Evolutionary conservation across 306 rosid species (phyloP), one percentile per base, ranked within the genome.

Genomic region (Pyrus pyrifolia): DNA sequence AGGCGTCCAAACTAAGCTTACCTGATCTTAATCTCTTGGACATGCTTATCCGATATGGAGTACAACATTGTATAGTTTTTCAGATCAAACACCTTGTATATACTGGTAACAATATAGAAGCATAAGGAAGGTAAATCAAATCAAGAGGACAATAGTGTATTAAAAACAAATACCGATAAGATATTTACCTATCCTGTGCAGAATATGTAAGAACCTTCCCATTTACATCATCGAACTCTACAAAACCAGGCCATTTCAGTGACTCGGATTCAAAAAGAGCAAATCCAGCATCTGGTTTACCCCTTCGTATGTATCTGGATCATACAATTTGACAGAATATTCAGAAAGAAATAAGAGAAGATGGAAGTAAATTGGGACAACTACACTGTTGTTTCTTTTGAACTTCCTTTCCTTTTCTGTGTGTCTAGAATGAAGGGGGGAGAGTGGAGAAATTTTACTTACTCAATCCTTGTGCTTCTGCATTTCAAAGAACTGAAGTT

Each of bases 181-280:
- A 69, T 18, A 78, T 27, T 64, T 79, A 93, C 98, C 89, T 88
- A 82, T 93, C 96, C 67, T 91, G 96, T 45, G 97, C 98, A 60
- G 98, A 93, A 81, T 91, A 93, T 17, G 98, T 93, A 57, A 93
- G 86, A 73, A 93, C 96, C 86, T 93, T 93, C 77, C 95, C 98
- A 79, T 93, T 93, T 59, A 93, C 98, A 85, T 93, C 98, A 82
- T 93, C 98, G 65, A 93, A 93, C 83, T 93, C 98, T 21, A 93
- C 98, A 91, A 93, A 93, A 74, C 98, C 98, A 35, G 98, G 97
- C 97, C 98, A 93, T 78, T 93, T 93, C 72, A 93, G 77, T 38
- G 98, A 93, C 80, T 93, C 98, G 1, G 96, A 89, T 74, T 91
- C 93, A 70, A 93, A 93, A 80, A 93, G 98, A 46, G 96, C 90